These are phyloP conservation scores for Acacia melanoxylon DNA, from an alignment of 306 rosid species.

Conservation along the genomic window DNA sequence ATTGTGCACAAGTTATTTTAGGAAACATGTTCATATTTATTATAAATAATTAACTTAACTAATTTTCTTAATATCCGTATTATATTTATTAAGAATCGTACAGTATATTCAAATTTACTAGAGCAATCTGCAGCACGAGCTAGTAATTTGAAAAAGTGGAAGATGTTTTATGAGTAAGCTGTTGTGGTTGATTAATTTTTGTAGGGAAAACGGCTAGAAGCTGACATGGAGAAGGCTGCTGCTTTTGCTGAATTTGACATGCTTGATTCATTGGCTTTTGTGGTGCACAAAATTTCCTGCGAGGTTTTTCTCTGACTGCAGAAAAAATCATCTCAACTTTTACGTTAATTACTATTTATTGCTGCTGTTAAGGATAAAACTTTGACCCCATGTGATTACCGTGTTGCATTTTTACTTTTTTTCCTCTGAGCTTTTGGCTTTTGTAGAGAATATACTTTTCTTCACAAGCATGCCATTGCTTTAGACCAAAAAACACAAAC, in stretches of 20 bases:
- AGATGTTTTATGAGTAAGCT: not conserved
- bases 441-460: constrained; percentile 32
- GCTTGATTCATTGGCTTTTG: constrained; percentile 58
- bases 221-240: constrained; percentile 47
- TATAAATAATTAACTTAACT: too few species aligned
- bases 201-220: constrained; percentile 53
- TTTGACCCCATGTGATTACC: not conserved
- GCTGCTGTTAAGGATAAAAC: constrained; percentile 4
- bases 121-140: too few species aligned
- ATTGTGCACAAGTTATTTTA: too few species aligned
- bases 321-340: not conserved
- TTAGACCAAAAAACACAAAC: not conserved
- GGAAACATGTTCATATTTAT: too few species aligned
- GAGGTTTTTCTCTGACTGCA: constrained; percentile 48
- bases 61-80: too few species aligned
- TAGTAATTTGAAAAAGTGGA: not conserved
- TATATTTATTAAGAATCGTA: too few species aligned
- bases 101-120: too few species aligned
- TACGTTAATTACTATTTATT: not conserved
- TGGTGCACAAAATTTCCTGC: constrained; percentile 68
- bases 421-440: constrained; percentile 14
- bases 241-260: constrained; percentile 44
- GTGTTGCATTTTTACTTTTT: not conserved
- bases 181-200: constrained; percentile 8
- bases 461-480: not conserved